These are phyloP conservation scores for Syzygium aromaticum DNA, from an alignment of 345 rosid genomes.

Conservation along the genomic window DNA sequence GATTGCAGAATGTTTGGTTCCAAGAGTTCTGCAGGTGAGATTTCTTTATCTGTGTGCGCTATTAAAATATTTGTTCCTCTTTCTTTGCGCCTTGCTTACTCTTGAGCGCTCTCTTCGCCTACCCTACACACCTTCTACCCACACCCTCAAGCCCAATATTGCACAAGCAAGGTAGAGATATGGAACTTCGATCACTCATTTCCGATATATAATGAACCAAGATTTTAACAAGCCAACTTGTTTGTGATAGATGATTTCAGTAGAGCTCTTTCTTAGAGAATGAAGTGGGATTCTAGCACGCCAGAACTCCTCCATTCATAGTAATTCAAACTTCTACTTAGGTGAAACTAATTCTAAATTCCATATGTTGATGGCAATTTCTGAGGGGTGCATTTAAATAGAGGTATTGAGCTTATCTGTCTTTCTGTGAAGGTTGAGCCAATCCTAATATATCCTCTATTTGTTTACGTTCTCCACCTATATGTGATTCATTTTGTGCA, in stretches of 20 bases:
- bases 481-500: conserved; percentile 14
- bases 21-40: conserved; percentile 86
- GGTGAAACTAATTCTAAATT: neutral
- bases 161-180: neutral
- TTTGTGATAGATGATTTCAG: neutral
- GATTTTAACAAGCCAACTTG: neutral
- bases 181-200: neutral
- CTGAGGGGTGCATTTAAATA: neutral
- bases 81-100: neutral
- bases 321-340: neutral
- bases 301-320: neutral
- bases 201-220: neutral
- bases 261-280: neutral
- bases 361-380: neutral
- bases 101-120: neutral
- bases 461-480: neutral
- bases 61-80: neutral
- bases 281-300: neutral
- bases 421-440: neutral
- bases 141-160: neutral
- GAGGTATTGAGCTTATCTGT: neutral
- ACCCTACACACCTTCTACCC: neutral
- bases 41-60: neutral
- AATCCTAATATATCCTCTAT: neutral
- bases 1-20: conserved; percentile 70